Base-by-base conservation (phyloP, 805 yeast species). In the Komagataella mondaviorum region DNA sequence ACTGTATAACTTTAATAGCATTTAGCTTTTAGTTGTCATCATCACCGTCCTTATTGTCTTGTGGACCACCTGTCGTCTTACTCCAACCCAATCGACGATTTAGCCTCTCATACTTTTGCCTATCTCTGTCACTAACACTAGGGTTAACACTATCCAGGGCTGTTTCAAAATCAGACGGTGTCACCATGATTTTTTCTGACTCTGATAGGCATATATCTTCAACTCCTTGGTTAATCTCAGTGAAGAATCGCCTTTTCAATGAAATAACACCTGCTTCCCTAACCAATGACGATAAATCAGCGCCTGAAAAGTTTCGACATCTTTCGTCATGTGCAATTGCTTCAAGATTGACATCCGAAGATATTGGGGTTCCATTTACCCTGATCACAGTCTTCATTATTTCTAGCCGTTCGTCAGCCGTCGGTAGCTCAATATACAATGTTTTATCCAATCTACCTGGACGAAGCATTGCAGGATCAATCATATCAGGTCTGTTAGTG, bases 381-480 rank as follows among this genome's bases (percentile, higher is more conserved):
- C 71, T 72, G 3, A 89, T 77, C 30, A 89, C 77, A 0, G 98
- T 89, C 54, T 74, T 76, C 62, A 91, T 71, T 53, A 91, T 93
- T 56, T 90, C 97, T 3, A 75, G 68, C 55, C 96, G 75, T 64
- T 93, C 99, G 2, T 70, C 73, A 0, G 80, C 77, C 6, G 79
- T 77, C 3, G 99, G 99, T 50, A 91, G 73, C 63, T 91, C 97
- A 23, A 91, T 91, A 65, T 83, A 91, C 47, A 91, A 70, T 2
- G 96, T 88, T 67, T 91, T 93, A 63, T 93, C 98, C 59, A 91
- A 73, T 66, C 99, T 79, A 5, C 98, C 99, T 0, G 98, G 98
- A 63, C 99, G 78, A 47, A 93, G 69, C 98, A 91, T 93, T 0
- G 99, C 99, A 3, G 96, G 89, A 66, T 91, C 99, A 56, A 91